Percentiles rank a stretch among this genome's conserved stretches.
These are phyloP conservation scores for Hyaloperonospora brassicae DNA, from an alignment of 352 stramenopile species.

Conservation along the genomic window DNA sequence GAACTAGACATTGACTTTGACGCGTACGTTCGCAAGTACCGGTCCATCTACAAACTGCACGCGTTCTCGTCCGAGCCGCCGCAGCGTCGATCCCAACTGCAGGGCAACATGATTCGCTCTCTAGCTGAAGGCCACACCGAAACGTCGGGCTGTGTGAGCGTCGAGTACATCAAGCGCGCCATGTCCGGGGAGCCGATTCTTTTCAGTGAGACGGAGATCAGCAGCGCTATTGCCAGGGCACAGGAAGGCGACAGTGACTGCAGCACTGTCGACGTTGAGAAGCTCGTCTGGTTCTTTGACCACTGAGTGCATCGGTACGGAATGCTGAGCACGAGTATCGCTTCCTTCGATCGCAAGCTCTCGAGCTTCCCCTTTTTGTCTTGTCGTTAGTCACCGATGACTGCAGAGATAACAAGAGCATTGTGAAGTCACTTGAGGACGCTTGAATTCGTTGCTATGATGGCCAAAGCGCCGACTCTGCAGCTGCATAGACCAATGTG, in stretches of 20 bases:
- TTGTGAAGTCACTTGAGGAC: too few species aligned
- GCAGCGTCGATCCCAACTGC: slow-evolving; percentile 51
- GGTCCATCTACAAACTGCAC: slow-evolving; percentile 75
- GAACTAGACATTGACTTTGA: slow-evolving; percentile 81
- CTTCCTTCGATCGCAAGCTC: too few species aligned
- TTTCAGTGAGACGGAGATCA: slow-evolving; percentile 67
- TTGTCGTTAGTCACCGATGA: too few species aligned
- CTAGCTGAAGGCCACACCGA: slow-evolving; percentile 59
- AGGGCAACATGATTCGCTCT: slow-evolving; percentile 64
- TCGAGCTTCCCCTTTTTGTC: too few species aligned
- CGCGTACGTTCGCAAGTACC: slow-evolving; percentile 69
- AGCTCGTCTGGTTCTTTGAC: slow-evolving; percentile 61
- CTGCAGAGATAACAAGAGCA: too few species aligned
- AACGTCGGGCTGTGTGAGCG: slow-evolving; percentile 40
- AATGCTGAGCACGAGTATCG: too few species aligned
- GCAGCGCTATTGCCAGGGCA: slow-evolving; percentile 42
- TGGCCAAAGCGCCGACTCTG: too few species aligned
- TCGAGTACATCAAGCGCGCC: slow-evolving; percentile 51
- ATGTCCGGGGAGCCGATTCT: slow-evolving; percentile 73
- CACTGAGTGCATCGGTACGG: too few species aligned
- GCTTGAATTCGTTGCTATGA: too few species aligned
- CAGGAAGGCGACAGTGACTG: slow-evolving; percentile 30
- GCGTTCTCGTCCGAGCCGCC: slow-evolving; percentile 47
- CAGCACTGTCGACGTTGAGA: slow-evolving; percentile 45
- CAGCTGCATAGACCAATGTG: too few species aligned